Percentiles rank a stretch among this genome's conserved stretches.
phyloP scores from a whole-genome alignment of 208 protist genomes.

The Herpetomonas samuelpessoai region DNA sequence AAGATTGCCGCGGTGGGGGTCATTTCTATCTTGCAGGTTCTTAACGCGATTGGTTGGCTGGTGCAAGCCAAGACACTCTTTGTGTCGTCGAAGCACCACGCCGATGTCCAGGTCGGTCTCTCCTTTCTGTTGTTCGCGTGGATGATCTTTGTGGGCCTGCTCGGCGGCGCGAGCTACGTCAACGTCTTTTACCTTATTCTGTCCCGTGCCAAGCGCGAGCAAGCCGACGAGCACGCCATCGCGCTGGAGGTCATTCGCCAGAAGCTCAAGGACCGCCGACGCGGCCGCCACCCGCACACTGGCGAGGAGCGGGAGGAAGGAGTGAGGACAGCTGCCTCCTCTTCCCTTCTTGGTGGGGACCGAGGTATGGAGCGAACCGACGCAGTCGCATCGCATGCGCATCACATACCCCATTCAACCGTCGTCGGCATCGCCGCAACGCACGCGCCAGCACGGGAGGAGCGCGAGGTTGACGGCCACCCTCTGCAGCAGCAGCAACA shows the following conservation, averaged over 20 bases:
- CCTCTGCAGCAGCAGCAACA: no score
- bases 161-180: constrained; percentile 91
- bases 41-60: constrained; percentile 87
- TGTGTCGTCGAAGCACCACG: constrained; percentile 34
- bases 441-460: no score
- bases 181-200: constrained; percentile 92
- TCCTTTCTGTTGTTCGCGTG: constrained; percentile 75
- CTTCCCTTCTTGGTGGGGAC: no score
- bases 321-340: no score
- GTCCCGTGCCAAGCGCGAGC: constrained; percentile 24
- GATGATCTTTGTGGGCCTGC: constrained; percentile 90
- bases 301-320: no score
- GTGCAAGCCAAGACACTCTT: constrained; percentile 74
- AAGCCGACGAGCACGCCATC: constrained; percentile 29
- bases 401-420: no score
- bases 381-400: no score
- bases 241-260: not conserved
- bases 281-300: no score
- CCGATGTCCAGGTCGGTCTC: constrained; percentile 36
- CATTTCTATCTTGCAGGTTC: constrained; percentile 79
- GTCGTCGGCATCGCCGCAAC: no score
- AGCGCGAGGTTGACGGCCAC: no score
- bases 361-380: no score
- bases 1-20: constrained; percentile 83
- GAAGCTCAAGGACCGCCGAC: constrained; percentile 12